phyloP scores from a whole-genome alignment of 2,329 filamentous ascomycete species.

The Ceratocystis albifundus region DNA sequence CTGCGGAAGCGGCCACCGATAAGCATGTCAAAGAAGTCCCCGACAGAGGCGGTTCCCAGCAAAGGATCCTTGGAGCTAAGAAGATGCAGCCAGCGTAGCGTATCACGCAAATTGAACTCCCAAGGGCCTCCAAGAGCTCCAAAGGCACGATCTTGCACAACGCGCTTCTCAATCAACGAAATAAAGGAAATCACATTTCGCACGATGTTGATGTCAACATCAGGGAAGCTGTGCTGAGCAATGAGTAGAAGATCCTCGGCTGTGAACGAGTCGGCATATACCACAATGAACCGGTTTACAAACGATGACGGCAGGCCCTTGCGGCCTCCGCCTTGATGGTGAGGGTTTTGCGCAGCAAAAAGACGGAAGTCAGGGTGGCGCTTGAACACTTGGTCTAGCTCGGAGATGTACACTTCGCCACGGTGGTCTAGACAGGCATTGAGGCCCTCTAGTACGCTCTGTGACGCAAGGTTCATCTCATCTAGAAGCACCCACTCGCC shows the following conservation, averaged over 20 bases:
- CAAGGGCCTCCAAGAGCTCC: conserved; percentile 64
- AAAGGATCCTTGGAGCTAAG: conserved; percentile 37
- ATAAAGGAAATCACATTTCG: conserved; percentile 65
- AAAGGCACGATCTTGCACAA: conserved; percentile 48
- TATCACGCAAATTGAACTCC: conserved; percentile 92
- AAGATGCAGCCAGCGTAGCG: conserved; percentile 74
- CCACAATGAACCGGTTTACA: conserved; percentile 95
- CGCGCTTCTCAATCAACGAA: conserved; percentile 61
- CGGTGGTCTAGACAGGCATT: conserved; percentile 96
- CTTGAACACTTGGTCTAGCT: conserved; percentile 87
- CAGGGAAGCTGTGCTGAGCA: conserved; percentile 63
- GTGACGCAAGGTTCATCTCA: conserved; percentile 97
- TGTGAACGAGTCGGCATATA: conserved; percentile 85
- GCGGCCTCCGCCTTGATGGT: conserved; percentile 89
- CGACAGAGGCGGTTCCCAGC: conserved; percentile 39
- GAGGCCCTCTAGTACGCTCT: conserved; percentile 88
- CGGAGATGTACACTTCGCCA: conserved; percentile 88
- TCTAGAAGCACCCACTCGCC: conserved; percentile 95
- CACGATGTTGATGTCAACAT: conserved; percentile 47
- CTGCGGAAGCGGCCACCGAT: conserved; percentile 82
- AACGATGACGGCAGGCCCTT: conserved; percentile 93
- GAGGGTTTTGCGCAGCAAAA: conserved; percentile 94
- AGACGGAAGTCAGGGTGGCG: conserved; percentile 83
- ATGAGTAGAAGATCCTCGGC: conserved; percentile 72
- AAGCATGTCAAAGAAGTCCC: conserved; percentile 69